A percentile compares a stretch with the other conserved stretches of the same genome.
These are phyloP conservation scores for Cryptosporidium sp. DNA, from an alignment of 169 alveolate genomes.

Conservation along the genomic window DNA sequence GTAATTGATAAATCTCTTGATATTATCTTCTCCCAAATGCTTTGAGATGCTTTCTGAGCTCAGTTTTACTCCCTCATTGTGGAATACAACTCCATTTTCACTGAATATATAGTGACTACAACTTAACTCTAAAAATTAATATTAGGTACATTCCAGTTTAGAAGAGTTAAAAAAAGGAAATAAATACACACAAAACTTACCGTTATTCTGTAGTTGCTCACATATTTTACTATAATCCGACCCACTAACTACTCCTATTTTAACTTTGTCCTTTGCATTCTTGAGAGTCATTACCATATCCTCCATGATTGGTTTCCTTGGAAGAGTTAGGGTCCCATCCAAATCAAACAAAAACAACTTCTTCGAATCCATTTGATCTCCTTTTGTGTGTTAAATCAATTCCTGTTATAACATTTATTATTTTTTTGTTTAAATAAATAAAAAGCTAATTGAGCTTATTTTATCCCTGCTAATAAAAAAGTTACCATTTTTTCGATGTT, in stretches of 20 bases:
- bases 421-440: too few relatives aligned
- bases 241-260: slow-evolving; percentile 89
- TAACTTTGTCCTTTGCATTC: slow-evolving; percentile 78
- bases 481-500: not conserved
- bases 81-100: slow-evolving; percentile 92
- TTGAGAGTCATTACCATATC: slow-evolving; percentile 83
- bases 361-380: not conserved
- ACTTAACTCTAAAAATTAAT: slow-evolving; percentile 25
- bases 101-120: slow-evolving; percentile 85
- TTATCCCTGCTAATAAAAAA: not conserved
- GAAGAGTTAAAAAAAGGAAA: too few relatives aligned
- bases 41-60: slow-evolving; percentile 81
- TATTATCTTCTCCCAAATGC: slow-evolving; percentile 87
- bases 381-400: not conserved
- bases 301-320: slow-evolving; percentile 84
- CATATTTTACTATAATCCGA: slow-evolving; percentile 83
- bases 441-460: not conserved
- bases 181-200: not conserved
- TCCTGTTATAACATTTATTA: not conserved
- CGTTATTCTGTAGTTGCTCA: slow-evolving; percentile 83
- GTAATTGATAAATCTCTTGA: slow-evolving; percentile 88
- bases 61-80: slow-evolving; percentile 85
- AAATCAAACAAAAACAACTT: slow-evolving; percentile 86
- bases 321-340: slow-evolving; percentile 92
- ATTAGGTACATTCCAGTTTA: not conserved